A percentile compares a stretch with the other conserved stretches of the same genome.
phyloP scores from a whole-genome alignment of 2,329 filamentous ascomycete species.

The Kalmusia sp. region DNA sequence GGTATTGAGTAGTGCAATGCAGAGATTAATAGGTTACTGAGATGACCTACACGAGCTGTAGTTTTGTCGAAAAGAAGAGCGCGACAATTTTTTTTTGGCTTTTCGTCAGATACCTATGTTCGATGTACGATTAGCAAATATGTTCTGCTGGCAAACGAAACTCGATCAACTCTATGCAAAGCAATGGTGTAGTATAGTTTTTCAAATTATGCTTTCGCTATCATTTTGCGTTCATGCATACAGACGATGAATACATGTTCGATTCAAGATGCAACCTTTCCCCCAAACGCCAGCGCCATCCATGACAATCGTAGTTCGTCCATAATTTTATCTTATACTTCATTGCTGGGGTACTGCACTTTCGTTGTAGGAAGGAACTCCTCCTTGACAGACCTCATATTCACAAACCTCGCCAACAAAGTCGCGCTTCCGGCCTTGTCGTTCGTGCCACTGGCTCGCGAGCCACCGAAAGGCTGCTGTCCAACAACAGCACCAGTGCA shows the following conservation, averaged over 20 bases:
- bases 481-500: conserved; percentile 61
- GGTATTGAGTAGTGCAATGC: too few species aligned
- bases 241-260: too few species aligned
- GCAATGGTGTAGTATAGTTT: too few species aligned
- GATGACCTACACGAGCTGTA: too few species aligned
- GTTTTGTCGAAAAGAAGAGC: too few species aligned
- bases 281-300: conserved; percentile 3
- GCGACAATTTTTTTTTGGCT: too few species aligned
- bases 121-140: too few species aligned
- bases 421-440: conserved; percentile 64
- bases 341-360: conserved; percentile 63
- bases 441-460: conserved; percentile 63
- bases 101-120: too few species aligned
- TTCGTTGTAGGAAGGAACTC: conserved; percentile 57
- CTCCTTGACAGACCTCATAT: conserved; percentile 64
- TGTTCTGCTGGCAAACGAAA: too few species aligned
- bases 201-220: not conserved
- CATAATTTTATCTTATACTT: conserved; percentile 32
- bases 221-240: not conserved
- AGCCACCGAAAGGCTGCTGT: conserved; percentile 61
- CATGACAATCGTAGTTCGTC: not conserved
- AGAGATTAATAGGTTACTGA: too few species aligned
- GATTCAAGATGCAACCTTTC: conserved; percentile 2
- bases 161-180: too few species aligned
- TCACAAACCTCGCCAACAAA: conserved; percentile 61